Conservation (phyloP, 2,329 filamentous ascomycete genomes). For the Exutisphaerella laricina region DNA sequence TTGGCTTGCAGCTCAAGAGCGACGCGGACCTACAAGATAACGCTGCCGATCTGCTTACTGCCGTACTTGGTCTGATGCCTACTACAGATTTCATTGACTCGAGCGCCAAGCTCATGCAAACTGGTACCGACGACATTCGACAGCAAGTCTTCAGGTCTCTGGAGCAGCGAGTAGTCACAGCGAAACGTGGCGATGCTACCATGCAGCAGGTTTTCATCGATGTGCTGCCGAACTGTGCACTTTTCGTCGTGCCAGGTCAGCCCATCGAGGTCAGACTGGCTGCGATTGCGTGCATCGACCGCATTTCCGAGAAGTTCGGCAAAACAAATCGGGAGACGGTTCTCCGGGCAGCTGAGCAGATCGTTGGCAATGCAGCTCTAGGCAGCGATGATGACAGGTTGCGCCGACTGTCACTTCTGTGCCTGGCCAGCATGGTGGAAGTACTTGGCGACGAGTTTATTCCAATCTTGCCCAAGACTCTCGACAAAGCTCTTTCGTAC, state of each 20-base stretch:
- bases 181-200: constrained; percentile 63
- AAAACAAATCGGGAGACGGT: constrained; percentile 81
- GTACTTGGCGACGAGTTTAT: constrained; percentile 82
- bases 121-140: constrained; percentile 65
- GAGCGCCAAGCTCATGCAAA: constrained; percentile 72
- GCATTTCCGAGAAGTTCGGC: constrained; percentile 90
- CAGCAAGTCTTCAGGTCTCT: constrained; percentile 76
- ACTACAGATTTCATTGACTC: constrained; percentile 85
- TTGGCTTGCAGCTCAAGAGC: constrained; percentile 59
- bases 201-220: constrained; percentile 62
- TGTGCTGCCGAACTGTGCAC: constrained; percentile 45
- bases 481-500: constrained; percentile 66
- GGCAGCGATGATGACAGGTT: constrained; percentile 71
- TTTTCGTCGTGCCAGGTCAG: constrained; percentile 65
- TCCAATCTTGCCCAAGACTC: constrained; percentile 69
- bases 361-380: constrained; percentile 71
- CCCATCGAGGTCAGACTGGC: constrained; percentile 76
- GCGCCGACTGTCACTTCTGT: constrained; percentile 78
- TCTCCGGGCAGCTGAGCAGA: constrained; percentile 65
- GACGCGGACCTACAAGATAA: constrained; percentile 35
- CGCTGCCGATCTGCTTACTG: constrained; percentile 65
- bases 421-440: constrained; percentile 81
- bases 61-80: constrained; percentile 76
- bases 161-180: constrained; percentile 69
- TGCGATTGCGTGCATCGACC: constrained; percentile 83